Conservation (phyloP, 139 green algal species). For the Chlorella sp. region DNA sequence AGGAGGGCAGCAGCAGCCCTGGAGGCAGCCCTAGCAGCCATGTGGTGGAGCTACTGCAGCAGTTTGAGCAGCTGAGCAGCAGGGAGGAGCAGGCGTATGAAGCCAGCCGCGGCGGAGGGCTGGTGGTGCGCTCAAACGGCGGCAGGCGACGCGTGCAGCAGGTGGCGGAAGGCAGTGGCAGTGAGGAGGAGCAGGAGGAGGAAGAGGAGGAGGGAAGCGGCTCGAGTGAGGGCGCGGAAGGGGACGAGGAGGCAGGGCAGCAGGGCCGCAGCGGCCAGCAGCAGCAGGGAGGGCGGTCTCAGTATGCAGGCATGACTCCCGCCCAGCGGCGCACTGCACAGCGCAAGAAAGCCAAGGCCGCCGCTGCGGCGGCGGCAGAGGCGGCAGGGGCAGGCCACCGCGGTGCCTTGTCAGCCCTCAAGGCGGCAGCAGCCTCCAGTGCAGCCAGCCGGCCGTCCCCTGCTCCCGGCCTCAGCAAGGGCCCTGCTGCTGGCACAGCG, state of each 20-base stretch:
- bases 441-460: background rate
- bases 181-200: background rate
- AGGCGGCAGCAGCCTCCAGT: background rate
- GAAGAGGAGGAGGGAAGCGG: background rate
- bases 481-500: background rate
- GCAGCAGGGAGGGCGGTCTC: background rate
- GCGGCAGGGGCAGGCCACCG: background rate
- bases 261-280: background rate
- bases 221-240: background rate
- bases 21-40: background rate
- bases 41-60: background rate
- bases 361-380: background rate
- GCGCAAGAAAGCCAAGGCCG: background rate
- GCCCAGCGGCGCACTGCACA: background rate
- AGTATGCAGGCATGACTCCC: background rate
- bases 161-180: background rate
- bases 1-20: no score
- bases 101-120: background rate
- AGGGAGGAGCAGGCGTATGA: background rate
- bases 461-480: background rate
- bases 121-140: background rate
- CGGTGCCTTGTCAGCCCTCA: constrained; percentile 1
- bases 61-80: background rate
- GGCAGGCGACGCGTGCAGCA: background rate
- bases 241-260: background rate